phyloP scores from a whole-genome alignment of 2,329 filamentous ascomycete genomes.

The Ceratocystis colombiana region DNA sequence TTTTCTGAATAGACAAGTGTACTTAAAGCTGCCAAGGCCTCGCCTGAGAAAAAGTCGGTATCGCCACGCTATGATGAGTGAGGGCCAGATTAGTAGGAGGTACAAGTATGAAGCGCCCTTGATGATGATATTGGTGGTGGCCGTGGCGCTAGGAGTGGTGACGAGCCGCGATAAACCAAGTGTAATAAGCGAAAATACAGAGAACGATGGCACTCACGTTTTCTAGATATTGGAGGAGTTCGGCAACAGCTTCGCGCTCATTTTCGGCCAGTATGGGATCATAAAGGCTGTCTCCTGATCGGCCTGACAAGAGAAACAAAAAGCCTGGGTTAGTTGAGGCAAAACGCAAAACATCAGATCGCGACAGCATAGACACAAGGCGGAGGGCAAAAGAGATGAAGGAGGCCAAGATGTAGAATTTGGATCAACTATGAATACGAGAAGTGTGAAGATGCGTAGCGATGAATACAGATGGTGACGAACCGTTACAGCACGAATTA shows the following conservation, averaged over 20 bases:
- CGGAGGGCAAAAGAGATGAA: not conserved
- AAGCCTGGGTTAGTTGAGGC: not conserved
- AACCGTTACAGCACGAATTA: slow-evolving; percentile 51
- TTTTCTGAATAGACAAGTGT: slow-evolving; percentile 98
- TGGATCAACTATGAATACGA: not conserved
- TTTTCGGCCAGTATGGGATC: slow-evolving; percentile 86
- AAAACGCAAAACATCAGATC: not conserved
- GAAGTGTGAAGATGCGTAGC: not conserved
- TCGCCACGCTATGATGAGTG: slow-evolving; percentile 61
- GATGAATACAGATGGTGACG: slow-evolving; percentile 15
- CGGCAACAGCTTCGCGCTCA: slow-evolving; percentile 92
- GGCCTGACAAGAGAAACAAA: slow-evolving; percentile 40
- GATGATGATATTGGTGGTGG: too few relatives aligned
- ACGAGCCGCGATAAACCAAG: slow-evolving; percentile 8
- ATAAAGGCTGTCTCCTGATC: slow-evolving; percentile 70
- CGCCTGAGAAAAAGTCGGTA: slow-evolving; percentile 96
- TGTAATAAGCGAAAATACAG: not conserved
- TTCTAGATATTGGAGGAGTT: slow-evolving; percentile 89
- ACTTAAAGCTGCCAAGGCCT: slow-evolving; percentile 84
- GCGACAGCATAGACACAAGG: not conserved
- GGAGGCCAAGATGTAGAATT: not conserved
- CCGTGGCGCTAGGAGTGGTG: too few relatives aligned
- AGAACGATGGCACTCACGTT: slow-evolving; percentile 53
- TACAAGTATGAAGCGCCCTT: too few relatives aligned
- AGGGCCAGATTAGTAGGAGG: too few relatives aligned